Conservation (phyloP, 2,329 filamentous ascomycete genomes). For the Botrytis cinerea region DNA sequence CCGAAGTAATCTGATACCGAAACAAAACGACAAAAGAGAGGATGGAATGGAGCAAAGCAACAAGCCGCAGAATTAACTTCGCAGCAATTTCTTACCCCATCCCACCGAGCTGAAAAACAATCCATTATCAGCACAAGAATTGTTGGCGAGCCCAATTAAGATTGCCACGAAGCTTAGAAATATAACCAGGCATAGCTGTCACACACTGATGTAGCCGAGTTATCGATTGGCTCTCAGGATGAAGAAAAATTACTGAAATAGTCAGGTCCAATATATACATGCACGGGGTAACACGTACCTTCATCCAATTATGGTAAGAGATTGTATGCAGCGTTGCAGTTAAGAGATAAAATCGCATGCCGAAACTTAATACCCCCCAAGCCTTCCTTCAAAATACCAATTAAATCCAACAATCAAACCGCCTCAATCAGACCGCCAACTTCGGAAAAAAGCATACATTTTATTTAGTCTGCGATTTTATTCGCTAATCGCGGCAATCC, state of each 20-base stretch:
- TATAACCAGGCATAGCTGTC: neutral
- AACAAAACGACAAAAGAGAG: neutral
- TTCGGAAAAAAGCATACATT: neutral
- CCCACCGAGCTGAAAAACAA: neutral
- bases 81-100: neutral
- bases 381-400: neutral
- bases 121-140: neutral
- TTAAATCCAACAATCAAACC: neutral
- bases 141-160: neutral
- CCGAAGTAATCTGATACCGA: neutral
- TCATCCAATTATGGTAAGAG: neutral
- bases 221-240: neutral
- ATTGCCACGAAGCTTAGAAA: neutral
- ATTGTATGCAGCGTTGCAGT: neutral
- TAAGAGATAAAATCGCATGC: too few species aligned
- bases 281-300: neutral
- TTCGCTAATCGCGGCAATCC: neutral
- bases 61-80: neutral
- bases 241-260: neutral
- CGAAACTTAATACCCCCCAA: too few species aligned
- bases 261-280: neutral
- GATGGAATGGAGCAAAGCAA: neutral
- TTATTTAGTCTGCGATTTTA: neutral
- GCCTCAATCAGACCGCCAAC: neutral
- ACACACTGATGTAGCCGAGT: neutral